phyloP scores from a whole-genome alignment of 1,284 basidiomycete genomes.

The Ganoderma lucidum region DNA sequence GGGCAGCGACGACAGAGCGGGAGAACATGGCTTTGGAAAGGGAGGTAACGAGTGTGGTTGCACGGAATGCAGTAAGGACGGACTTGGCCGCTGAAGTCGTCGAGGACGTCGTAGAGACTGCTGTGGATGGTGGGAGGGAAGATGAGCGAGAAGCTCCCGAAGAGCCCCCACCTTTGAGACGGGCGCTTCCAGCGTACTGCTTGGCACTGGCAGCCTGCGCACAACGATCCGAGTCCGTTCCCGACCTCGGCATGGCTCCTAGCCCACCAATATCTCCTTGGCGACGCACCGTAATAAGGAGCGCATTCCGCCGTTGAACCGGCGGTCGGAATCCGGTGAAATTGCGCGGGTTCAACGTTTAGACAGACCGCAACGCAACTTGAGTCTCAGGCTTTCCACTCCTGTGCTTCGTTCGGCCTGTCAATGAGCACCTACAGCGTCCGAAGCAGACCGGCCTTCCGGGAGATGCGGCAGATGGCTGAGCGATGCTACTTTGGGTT shows the following conservation, averaged over 20 bases:
- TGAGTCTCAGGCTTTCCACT: too few relatives aligned
- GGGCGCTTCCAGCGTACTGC: constrained; percentile 19
- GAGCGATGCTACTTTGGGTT: neutral
- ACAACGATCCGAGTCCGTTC: neutral
- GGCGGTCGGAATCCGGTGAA: neutral
- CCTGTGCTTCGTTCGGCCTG: too few relatives aligned
- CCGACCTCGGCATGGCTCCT: neutral
- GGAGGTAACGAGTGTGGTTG: constrained; percentile 38
- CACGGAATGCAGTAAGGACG: constrained; percentile 23
- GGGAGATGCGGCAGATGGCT: neutral
- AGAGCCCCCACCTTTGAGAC: constrained; percentile 22
- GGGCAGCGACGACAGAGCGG: constrained; percentile 47
- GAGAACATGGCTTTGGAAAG: constrained; percentile 52
- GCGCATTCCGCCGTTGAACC: neutral
- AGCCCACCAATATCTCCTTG: neutral
- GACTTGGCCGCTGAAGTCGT: constrained; percentile 30
- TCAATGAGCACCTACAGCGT: neutral
- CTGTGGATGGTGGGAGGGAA: constrained; percentile 14
- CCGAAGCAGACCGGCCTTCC: neutral
- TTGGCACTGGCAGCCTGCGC: constrained; percentile 12
- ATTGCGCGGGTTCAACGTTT: neutral
- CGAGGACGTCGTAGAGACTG: constrained; percentile 27
- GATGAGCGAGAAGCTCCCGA: constrained; percentile 8
- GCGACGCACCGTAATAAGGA: neutral
- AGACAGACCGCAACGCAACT: too few relatives aligned